A percentile compares a stretch with the other conserved stretches of the same genome.
Conservation (phyloP, 495 filamentous ascomycete genomes). For the Penicillium daleae region DNA sequence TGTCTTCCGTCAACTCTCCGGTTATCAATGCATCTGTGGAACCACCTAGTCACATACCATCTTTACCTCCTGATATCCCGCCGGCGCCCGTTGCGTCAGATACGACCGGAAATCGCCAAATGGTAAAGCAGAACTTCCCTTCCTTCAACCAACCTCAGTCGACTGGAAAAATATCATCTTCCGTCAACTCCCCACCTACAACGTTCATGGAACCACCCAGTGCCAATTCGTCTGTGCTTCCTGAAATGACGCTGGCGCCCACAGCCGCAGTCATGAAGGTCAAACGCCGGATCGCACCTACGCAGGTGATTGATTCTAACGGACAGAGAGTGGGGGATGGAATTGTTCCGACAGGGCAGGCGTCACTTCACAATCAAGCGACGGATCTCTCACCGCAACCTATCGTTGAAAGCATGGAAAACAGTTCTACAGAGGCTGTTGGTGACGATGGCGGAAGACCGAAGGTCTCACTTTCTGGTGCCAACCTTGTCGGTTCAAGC, state of each 20-base stretch:
- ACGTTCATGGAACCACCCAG: too few relatives aligned
- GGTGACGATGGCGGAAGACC: not conserved
- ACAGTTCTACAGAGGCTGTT: not conserved
- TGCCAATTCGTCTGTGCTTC: not conserved
- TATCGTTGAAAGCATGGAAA: not conserved
- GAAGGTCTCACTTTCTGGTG: not conserved
- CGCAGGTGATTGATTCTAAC: not conserved
- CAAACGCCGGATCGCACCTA: slow-evolving; percentile 6
- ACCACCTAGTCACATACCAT: not conserved
- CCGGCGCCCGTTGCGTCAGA: not conserved
- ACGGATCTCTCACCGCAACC: not conserved
- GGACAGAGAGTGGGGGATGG: not conserved
- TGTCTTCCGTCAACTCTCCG: not conserved
- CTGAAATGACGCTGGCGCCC: not conserved
- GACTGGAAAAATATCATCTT: not conserved
- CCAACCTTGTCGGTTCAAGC: not conserved
- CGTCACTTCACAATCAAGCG: not conserved
- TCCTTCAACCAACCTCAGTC: not conserved
- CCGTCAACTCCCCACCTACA: not conserved
- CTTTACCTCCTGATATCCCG: not conserved
- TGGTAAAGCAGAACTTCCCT: not conserved
- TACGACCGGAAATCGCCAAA: slow-evolving; percentile 8
- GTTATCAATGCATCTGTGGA: not conserved
- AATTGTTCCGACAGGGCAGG: not conserved
- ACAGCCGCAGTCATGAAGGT: not conserved